Conservation (phyloP, 441 rosid species). For the Croton laevigatus region DNA sequence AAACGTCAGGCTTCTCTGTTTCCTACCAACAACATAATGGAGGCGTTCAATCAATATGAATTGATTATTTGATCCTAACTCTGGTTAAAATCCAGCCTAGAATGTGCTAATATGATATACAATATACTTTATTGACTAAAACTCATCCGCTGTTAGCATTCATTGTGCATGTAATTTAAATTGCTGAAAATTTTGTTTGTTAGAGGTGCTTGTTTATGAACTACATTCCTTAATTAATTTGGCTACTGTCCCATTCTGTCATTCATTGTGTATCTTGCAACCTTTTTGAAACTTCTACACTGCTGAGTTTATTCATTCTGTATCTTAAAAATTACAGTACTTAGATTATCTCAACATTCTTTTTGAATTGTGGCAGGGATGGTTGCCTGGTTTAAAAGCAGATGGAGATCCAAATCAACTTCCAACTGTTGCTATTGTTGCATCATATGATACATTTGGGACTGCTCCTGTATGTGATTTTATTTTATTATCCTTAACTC, state of each 20-base stretch:
- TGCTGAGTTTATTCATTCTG: not conserved
- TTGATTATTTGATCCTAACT: too few relatives aligned
- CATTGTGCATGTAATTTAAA: not conserved
- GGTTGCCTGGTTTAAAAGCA: conserved; percentile 86
- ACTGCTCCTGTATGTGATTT: conserved; percentile 86
- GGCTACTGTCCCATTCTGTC: not conserved
- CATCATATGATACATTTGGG: conserved; percentile 96
- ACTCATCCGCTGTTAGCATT: not conserved
- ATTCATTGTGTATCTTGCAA: not conserved
- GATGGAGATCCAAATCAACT: conserved; percentile 92
- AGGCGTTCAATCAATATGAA: too few relatives aligned
- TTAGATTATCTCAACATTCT: not conserved
- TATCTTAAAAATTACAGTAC: too few relatives aligned
- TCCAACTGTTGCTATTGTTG: conserved; percentile 92
- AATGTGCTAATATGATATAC: too few relatives aligned
- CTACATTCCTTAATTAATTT: not conserved
- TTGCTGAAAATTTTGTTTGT: conserved; percentile 1
- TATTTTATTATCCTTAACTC: not conserved
- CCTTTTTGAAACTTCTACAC: not conserved
- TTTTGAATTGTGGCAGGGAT: conserved; percentile 58
- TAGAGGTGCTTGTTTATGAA: conserved; percentile 12
- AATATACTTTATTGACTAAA: not conserved
- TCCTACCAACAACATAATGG: not conserved
- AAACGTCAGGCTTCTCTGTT: not conserved
- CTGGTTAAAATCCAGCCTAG: too few relatives aligned